Conservation (phyloP, 2,329 filamentous ascomycete genomes). For the Calycina herbarum region DNA sequence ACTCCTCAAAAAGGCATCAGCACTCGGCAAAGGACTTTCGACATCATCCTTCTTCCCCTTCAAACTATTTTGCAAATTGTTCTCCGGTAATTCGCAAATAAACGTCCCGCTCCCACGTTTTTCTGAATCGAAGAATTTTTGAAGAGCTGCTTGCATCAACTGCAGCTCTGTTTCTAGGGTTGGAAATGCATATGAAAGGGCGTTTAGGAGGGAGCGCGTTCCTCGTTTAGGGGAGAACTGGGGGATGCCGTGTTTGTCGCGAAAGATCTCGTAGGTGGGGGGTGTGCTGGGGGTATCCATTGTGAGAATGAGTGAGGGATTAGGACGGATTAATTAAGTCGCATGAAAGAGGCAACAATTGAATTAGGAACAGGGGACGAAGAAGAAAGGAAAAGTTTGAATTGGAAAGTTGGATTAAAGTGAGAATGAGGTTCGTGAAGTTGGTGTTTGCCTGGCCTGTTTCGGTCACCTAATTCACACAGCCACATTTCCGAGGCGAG, state of each 20-base stretch:
- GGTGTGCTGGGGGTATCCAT: slow-evolving; percentile 9
- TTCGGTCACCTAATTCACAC: slow-evolving; percentile 1
- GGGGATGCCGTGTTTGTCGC: slow-evolving; percentile 26
- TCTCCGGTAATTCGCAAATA: slow-evolving; percentile 25
- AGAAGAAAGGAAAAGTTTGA: not conserved
- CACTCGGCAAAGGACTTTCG: slow-evolving; percentile 11
- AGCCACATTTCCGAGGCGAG: not conserved
- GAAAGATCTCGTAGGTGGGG: slow-evolving; percentile 25
- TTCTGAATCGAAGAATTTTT: slow-evolving; percentile 25
- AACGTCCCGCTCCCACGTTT: slow-evolving; percentile 16
- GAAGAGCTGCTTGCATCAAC: slow-evolving; percentile 27
- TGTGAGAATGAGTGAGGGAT: not conserved
- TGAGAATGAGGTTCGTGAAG: not conserved
- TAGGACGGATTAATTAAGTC: not conserved
- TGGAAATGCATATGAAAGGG: slow-evolving; percentile 24
- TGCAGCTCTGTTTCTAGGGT: slow-evolving; percentile 25
- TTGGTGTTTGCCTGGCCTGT: not conserved
- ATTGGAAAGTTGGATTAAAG: not conserved
- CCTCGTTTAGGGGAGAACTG: slow-evolving; percentile 27
- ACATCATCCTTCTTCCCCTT: slow-evolving; percentile 20
- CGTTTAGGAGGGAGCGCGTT: slow-evolving; percentile 25
- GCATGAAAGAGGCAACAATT: not conserved
- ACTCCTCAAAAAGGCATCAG: slow-evolving; percentile 19
- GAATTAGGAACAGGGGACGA: not conserved
- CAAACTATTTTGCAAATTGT: slow-evolving; percentile 22